These are phyloP conservation scores for Starmerella bombicola DNA, from an alignment of 805 yeast species.

Conservation along the genomic window DNA sequence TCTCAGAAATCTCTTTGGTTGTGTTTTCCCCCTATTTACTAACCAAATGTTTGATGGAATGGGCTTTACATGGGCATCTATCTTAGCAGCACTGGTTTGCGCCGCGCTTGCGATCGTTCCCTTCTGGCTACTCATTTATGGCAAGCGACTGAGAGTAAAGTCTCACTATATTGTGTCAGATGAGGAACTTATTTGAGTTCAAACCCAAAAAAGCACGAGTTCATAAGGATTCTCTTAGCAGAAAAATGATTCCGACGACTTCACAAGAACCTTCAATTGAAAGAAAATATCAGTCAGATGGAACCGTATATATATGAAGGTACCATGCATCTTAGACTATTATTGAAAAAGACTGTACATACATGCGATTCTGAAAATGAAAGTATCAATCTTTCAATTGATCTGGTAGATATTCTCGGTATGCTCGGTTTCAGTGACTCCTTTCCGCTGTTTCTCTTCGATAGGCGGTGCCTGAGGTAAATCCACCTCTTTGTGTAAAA, in stretches of 20 bases:
- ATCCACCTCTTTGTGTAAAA: constrained; percentile 10
- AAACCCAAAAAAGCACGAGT: not conserved
- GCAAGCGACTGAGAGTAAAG: constrained; percentile 8
- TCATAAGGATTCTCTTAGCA: too few relatives aligned
- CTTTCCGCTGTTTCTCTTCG: not conserved
- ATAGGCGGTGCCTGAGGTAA: constrained; percentile 9
- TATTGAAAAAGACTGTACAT: too few relatives aligned
- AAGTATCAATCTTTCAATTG: too few relatives aligned
- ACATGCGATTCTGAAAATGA: too few relatives aligned
- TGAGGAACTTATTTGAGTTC: constrained; percentile 12
- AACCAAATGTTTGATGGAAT: constrained; percentile 60
- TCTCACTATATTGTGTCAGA: constrained; percentile 14
- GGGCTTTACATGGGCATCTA: constrained; percentile 42
- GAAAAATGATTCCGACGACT: too few relatives aligned
- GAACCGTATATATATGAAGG: too few relatives aligned
- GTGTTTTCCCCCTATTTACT: constrained; percentile 73
- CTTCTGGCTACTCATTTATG: constrained; percentile 14
- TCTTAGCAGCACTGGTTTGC: constrained; percentile 32
- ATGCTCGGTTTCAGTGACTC: constrained; percentile 4
- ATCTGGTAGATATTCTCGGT: constrained; percentile 8
- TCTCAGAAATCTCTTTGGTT: constrained; percentile 57
- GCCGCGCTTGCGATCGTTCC: constrained; percentile 15
- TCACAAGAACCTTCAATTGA: too few relatives aligned
- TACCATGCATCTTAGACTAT: not conserved
- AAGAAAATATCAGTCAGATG: too few relatives aligned